Percentiles rank a stretch among this genome's conserved stretches.
Evolutionary conservation across 257 asterid genomes (phyloP).

Genomic region (Linderniella brevidens): DNA sequence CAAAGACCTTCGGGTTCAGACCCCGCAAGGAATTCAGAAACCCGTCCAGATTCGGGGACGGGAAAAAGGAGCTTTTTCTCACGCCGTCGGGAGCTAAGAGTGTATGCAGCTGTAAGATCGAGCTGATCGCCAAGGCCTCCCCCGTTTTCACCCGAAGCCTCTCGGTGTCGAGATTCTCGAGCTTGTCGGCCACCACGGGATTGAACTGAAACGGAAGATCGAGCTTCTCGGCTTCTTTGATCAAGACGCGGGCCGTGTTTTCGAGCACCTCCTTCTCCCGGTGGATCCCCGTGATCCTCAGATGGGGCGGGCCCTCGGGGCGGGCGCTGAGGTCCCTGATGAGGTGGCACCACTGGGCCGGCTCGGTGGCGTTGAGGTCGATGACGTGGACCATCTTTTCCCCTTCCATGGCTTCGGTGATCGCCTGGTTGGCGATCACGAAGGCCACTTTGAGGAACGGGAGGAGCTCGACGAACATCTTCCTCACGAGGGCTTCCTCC

Average conservation of each 20-base stretch:
- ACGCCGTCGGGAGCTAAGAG: constrained; percentile 30
- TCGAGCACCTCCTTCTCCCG: constrained; percentile 53
- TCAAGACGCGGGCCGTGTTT: constrained; percentile 59
- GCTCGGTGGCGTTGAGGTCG: constrained; percentile 58
- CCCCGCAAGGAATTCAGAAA: constrained; percentile 60
- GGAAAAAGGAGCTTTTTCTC: constrained; percentile 53
- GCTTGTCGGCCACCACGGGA: constrained; percentile 46
- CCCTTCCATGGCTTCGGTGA: constrained; percentile 91
- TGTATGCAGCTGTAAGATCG: constrained; percentile 52
- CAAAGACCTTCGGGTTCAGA: constrained; percentile 70
- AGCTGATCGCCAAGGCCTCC: constrained; percentile 74
- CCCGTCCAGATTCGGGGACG: constrained; percentile 22
- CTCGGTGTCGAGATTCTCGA: constrained; percentile 58
- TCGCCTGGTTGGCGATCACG: constrained; percentile 66
- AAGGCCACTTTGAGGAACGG: constrained; percentile 74
- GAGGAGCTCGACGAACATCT: constrained; percentile 61
- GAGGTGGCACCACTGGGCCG: constrained; percentile 73
- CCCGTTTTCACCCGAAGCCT: constrained; percentile 71
- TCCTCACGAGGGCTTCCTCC: constrained; percentile 53
- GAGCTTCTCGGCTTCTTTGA: constrained; percentile 69
- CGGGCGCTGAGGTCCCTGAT: constrained; percentile 83
- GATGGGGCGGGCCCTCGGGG: constrained; percentile 95
- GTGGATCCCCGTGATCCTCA: constrained; percentile 74
- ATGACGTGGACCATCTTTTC: constrained; percentile 85
- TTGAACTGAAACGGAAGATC: constrained; percentile 89